Percentiles rank a stretch among this genome's conserved stretches.
Evolutionary conservation across 148 eudicot species (phyloP).

Genomic region (Chenopodium berlandieri): DNA sequence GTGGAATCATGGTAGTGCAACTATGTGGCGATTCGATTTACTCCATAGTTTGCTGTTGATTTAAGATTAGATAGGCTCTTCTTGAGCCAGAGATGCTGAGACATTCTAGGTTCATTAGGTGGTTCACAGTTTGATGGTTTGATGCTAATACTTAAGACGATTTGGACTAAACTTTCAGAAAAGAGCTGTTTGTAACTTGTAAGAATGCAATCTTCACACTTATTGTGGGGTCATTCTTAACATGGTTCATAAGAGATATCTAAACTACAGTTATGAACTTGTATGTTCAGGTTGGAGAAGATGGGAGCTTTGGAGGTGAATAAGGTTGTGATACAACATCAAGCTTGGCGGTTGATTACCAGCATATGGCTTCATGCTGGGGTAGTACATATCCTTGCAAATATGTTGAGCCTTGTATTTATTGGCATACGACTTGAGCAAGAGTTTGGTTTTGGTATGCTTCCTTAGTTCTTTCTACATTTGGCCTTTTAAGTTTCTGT

Average conservation of each 20-base stretch:
- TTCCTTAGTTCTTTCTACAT: neutral
- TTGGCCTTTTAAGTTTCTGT: neutral
- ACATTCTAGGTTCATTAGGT: neutral
- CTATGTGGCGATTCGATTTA: neutral
- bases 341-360: conserved; percentile 63
- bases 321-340: conserved; percentile 47
- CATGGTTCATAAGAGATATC: neutral
- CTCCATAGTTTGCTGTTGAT: too few species aligned
- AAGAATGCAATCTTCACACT: neutral
- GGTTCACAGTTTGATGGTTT: neutral
- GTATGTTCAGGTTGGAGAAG: conserved; percentile 43
- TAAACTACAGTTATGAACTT: conserved; percentile 3
- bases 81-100: too few species aligned
- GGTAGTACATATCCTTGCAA: conserved; percentile 66
- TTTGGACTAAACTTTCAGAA: neutral
- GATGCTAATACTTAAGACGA: neutral
- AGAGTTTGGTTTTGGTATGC: conserved; percentile 85
- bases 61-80: too few species aligned
- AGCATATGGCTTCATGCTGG: conserved; percentile 95
- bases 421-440: conserved; percentile 84
- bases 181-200: neutral
- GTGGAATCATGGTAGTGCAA: neutral
- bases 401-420: conserved; percentile 72
- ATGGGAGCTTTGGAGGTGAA: conserved; percentile 69
- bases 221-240: neutral